Base-by-base conservation (phyloP, 257 asterid species). In the Avicennia marina region DNA sequence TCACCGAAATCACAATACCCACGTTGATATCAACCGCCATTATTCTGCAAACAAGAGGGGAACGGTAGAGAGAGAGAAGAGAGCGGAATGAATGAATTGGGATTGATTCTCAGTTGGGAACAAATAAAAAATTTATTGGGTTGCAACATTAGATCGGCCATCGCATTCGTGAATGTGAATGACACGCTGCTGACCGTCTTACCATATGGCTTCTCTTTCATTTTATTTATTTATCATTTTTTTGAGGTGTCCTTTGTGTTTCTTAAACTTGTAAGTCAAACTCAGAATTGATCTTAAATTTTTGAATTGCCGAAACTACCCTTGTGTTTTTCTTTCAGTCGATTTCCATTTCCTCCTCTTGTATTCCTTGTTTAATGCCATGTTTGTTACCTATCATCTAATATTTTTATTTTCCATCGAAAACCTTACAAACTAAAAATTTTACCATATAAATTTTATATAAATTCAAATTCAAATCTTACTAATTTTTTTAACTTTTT, bases 121-220 rank as follows among this genome's bases (percentile, higher is more conserved):
- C n/a, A n/a, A n/a, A n/a, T n/a, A n/a, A n/a, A n/a, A n/a, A n/a
- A n/a, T n/a, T n/a, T n/a, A n/a, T n/a, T n/a, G n/a, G n/a, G n/a
- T n/a, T n/a, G n/a, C n/a, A n/a, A n/a, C n/a, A 70, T 64, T 62
- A 65, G 81, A 70, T 72, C 73, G 22, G n/a, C 65, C 43, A 39
- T 69, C 78, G 64, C 58, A 22, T 2, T 78, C 78, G 58, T 45
- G 32, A 51, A 48, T 60, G 43, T 34, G 12, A 29, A 6, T 18
- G 41, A 31, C 42, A 1, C 25, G 16, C 58, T 22, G 43, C 27
- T 8, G 48, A 29, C 11, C 2, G 7, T 11, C 13, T 19, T 26
- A 13, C 24, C n/a, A n/a, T n/a, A n/a, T n/a, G n/a, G n/a, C n/a
- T n/a, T 64, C n/a, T 11, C 18, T 34, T 29, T 8, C 18, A 10